phyloP scores from a whole-genome alignment of 371 early-diverging fungal species.

The Capillidium rhysosporum region DNA sequence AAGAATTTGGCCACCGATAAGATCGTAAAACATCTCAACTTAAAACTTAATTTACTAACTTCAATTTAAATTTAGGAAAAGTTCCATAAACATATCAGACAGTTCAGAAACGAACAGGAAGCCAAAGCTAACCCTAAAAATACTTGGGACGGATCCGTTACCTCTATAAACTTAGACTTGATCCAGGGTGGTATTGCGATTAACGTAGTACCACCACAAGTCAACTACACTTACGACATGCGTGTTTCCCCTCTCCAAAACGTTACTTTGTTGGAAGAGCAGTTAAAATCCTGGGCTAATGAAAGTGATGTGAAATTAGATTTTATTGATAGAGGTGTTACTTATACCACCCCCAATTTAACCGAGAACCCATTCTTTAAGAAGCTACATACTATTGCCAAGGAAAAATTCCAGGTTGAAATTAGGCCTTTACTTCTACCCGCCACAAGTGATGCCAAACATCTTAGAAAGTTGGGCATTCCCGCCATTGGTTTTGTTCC shows the following conservation, averaged over 20 bases:
- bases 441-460: slow-evolving; percentile 54
- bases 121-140: slow-evolving; percentile 17
- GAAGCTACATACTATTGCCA: not conserved
- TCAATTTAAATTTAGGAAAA: not conserved
- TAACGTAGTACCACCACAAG: slow-evolving; percentile 46
- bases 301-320: slow-evolving; percentile 9
- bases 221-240: slow-evolving; percentile 39
- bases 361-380: not conserved
- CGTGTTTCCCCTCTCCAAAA: slow-evolving; percentile 39
- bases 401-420: not conserved
- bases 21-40: slow-evolving; percentile 14
- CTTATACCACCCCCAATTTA: not conserved
- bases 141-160: slow-evolving; percentile 47
- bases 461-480: slow-evolving; percentile 38
- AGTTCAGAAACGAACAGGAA: slow-evolving; percentile 27
- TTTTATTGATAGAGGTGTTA: not conserved
- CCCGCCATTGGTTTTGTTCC: slow-evolving; percentile 43
- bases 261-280: slow-evolving; percentile 23
- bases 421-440: slow-evolving; percentile 41
- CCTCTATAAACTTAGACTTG: slow-evolving; percentile 28
- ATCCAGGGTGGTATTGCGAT: slow-evolving; percentile 23
- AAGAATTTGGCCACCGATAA: slow-evolving; percentile 23
- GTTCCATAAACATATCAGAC: not conserved
- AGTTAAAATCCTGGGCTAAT: slow-evolving; percentile 14
- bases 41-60: not conserved